Percentiles rank a stretch among this genome's conserved stretches.
phyloP scores from a whole-genome alignment of 495 filamentous ascomycete genomes.

The Penicillium atrosanguineum region DNA sequence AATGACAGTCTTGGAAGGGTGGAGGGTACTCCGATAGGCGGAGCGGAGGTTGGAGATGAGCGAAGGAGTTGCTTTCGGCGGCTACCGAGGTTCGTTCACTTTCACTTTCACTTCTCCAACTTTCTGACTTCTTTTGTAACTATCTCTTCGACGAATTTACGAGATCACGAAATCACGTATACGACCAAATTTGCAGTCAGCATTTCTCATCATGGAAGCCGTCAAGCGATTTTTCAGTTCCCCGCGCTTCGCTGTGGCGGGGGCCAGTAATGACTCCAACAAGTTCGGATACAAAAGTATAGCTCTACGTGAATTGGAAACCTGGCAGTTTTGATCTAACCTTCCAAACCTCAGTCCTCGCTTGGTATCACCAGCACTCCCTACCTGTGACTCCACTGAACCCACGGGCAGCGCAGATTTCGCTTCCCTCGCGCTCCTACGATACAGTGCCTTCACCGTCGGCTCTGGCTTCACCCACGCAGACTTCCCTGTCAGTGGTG shows the following conservation, averaged over 20 bases:
- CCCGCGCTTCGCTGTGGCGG: slow-evolving; percentile 83
- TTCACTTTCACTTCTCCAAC: background rate
- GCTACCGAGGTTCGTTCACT: slow-evolving; percentile 19
- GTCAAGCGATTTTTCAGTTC: slow-evolving; percentile 81
- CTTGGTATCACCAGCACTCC: slow-evolving; percentile 78
- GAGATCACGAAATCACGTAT: background rate
- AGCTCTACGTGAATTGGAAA: slow-evolving; percentile 7
- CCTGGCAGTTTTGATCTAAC: too few relatives aligned
- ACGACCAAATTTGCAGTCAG: background rate
- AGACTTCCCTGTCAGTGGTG: slow-evolving; percentile 79
- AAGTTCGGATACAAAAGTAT: slow-evolving; percentile 93
- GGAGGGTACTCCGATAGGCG: slow-evolving; percentile 8
- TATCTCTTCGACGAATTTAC: background rate
- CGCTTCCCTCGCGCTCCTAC: slow-evolving; percentile 52
- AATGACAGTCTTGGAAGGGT: background rate
- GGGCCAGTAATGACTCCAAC: slow-evolving; percentile 75
- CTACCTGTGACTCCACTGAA: slow-evolving; percentile 83
- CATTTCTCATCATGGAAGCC: slow-evolving; percentile 37
- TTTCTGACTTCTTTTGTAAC: slow-evolving; percentile 1
- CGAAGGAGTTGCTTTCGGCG: slow-evolving; percentile 14
- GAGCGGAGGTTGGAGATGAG: slow-evolving; percentile 18
- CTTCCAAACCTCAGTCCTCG: slow-evolving; percentile 65
- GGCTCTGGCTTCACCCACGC: slow-evolving; percentile 57
- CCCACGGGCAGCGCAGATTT: slow-evolving; percentile 62
- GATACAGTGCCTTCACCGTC: slow-evolving; percentile 63